Evolutionary conservation across 805 yeast genomes (phyloP).

Genomic region (Teunomyces panamensis): DNA sequence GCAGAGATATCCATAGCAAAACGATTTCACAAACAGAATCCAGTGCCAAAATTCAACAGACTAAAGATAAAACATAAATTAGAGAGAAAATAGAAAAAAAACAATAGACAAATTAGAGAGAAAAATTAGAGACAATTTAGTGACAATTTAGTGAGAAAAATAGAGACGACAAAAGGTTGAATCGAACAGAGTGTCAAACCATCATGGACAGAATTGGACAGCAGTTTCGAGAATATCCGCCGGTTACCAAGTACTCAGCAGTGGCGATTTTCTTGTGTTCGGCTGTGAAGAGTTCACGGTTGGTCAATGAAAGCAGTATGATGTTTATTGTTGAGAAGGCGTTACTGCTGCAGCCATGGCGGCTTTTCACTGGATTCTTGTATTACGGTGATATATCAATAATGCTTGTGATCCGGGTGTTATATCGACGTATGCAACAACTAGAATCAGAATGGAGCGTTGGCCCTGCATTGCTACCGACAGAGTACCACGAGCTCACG

Average conservation of each 20-base stretch:
- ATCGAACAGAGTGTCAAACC: not conserved
- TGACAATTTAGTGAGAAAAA: not conserved
- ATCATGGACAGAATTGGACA: slow-evolving; percentile 19
- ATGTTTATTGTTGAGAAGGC: slow-evolving; percentile 26
- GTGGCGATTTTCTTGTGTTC: slow-evolving; percentile 21
- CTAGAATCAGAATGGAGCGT: slow-evolving; percentile 25
- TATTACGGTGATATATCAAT: slow-evolving; percentile 27
- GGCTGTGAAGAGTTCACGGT: slow-evolving; percentile 16
- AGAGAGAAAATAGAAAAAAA: not conserved
- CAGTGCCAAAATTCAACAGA: no score
- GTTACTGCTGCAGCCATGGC: slow-evolving; percentile 34
- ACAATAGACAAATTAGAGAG: not conserved
- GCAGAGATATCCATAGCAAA: not conserved
- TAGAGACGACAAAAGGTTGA: not conserved
- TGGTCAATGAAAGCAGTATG: slow-evolving; percentile 18
- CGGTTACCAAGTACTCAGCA: slow-evolving; percentile 28
- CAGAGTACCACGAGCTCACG: slow-evolving; percentile 1
- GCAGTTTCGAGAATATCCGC: slow-evolving; percentile 14
- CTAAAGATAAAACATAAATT: no score
- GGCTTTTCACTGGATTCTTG: slow-evolving; percentile 33
- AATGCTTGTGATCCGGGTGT: slow-evolving; percentile 17
- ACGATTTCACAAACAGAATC: no score
- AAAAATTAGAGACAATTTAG: not conserved
- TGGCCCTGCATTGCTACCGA: slow-evolving; percentile 21
- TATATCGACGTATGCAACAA: slow-evolving; percentile 16